A percentile compares a stretch with the other conserved stretches of the same genome.
phyloP scores from a whole-genome alignment of 2,329 filamentous ascomycete species.

The Coniochaeta ligniaria region DNA sequence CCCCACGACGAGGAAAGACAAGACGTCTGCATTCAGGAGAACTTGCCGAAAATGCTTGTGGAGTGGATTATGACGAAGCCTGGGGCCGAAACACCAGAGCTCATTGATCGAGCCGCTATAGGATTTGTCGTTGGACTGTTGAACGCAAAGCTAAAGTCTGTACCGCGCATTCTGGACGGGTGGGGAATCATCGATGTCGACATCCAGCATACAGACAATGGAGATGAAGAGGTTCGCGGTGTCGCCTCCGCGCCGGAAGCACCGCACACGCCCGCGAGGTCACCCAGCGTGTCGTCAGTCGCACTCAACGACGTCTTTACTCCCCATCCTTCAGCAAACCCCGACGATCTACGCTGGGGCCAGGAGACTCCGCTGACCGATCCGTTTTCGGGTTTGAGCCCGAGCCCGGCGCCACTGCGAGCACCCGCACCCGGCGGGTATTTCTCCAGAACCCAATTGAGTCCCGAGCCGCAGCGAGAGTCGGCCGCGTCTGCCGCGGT shows the following conservation, averaged over 20 bases:
- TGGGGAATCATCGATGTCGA: neutral
- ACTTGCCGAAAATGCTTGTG: constrained; percentile 19
- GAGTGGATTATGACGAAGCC: constrained; percentile 27
- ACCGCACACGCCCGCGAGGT: neutral
- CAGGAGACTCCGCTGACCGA: neutral
- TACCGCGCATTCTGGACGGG: neutral
- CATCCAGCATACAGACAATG: neutral
- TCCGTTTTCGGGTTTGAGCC: neutral
- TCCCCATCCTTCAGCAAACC: neutral
- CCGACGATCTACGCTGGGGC: neutral
- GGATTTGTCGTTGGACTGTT: constrained; percentile 1
- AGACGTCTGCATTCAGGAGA: constrained; percentile 18
- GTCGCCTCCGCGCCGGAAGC: neutral
- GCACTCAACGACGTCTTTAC: neutral
- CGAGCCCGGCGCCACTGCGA: neutral
- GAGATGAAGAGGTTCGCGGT: neutral
- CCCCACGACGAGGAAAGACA: constrained; percentile 19
- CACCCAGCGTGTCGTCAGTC: neutral
- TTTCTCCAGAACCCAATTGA: neutral
- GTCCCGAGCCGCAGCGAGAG: neutral
- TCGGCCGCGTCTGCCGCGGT: neutral
- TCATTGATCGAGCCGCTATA: neutral
- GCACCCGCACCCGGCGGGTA: neutral
- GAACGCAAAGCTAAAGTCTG: neutral
- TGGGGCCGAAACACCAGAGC: constrained; percentile 4